Evolutionary conservation across 805 yeast genomes (phyloP).

Genomic region (Zygoascus tannicola): DNA sequence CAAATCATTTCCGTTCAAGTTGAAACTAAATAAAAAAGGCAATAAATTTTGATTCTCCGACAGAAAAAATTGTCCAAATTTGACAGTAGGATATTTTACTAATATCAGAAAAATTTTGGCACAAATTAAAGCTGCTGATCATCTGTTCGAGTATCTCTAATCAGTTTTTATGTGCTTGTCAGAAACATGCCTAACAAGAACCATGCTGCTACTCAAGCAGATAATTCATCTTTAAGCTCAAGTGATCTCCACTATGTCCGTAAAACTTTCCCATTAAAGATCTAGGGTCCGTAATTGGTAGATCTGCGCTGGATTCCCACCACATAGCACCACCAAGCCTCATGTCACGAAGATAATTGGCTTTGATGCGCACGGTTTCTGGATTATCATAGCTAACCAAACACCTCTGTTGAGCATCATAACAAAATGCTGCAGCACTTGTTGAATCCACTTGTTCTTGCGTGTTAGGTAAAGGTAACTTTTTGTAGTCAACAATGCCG

Average conservation of each 20-base stretch:
- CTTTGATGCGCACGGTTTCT: conserved; percentile 46
- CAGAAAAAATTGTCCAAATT: too few relatives aligned
- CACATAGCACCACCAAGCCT: conserved; percentile 79
- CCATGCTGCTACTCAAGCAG: not conserved
- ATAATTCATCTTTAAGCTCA: not conserved
- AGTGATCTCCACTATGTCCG: not conserved
- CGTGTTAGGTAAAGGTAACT: conserved; percentile 39
- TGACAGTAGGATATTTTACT: too few relatives aligned
- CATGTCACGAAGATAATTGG: conserved; percentile 40
- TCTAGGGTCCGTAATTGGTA: conserved; percentile 14
- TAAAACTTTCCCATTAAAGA: conserved; percentile 14
- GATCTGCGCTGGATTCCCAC: conserved; percentile 91
- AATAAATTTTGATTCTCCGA: too few relatives aligned
- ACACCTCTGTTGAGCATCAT: conserved; percentile 29
- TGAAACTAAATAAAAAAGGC: too few relatives aligned
- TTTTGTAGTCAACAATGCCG: conserved; percentile 47
- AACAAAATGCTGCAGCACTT: conserved; percentile 48
- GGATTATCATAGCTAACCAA: conserved; percentile 61
- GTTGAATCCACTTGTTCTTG: conserved; percentile 43
- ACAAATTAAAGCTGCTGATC: too few relatives aligned
- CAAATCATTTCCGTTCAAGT: too few relatives aligned
- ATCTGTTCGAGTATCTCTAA: too few relatives aligned
- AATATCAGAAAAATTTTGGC: too few relatives aligned
- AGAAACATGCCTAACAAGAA: too few relatives aligned
- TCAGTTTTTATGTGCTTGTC: too few relatives aligned